Conservation (phyloP, 2,329 filamentous ascomycete genomes). For the Grosmannia clavigera region DNA sequence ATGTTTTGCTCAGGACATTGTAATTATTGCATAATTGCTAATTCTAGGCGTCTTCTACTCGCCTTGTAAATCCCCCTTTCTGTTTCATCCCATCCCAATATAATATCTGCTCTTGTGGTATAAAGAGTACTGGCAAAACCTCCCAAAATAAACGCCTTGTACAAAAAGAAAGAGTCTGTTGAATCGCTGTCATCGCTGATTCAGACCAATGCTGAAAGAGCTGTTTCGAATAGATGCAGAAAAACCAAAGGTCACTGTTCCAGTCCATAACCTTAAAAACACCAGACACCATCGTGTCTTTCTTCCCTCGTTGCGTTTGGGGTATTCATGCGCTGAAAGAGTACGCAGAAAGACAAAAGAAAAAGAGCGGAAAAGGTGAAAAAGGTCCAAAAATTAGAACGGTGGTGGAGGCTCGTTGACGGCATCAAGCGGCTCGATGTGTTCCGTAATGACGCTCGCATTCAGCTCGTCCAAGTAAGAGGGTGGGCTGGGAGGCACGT, state of each 20-base stretch:
- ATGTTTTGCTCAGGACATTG: too few species aligned
- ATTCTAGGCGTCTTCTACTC: constrained; percentile 5
- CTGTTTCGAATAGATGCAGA: not conserved
- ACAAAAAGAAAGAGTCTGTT: not conserved
- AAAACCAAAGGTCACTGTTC: not conserved
- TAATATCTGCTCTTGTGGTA: not conserved
- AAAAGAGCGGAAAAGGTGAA: not conserved
- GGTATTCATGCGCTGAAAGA: constrained; percentile 4
- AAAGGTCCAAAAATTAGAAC: not conserved
- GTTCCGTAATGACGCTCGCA: constrained; percentile 21
- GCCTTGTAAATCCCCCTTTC: not conserved
- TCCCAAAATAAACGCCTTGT: not conserved
- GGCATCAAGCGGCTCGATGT: constrained; percentile 24
- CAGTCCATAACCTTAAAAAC: not conserved
- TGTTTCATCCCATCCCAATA: not conserved
- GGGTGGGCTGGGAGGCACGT: constrained; percentile 79
- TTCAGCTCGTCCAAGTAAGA: constrained; percentile 38
- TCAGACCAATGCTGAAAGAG: not conserved
- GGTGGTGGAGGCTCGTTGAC: not conserved
- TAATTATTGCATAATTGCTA: not conserved
- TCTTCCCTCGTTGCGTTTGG: not conserved
- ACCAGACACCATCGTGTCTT: not conserved
- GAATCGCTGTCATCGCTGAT: not conserved
- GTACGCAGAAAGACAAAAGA: not conserved
- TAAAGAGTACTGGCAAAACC: not conserved